Evolutionary conservation across 441 rosid genomes (phyloP).

Genomic region (Erodium trifolium): DNA sequence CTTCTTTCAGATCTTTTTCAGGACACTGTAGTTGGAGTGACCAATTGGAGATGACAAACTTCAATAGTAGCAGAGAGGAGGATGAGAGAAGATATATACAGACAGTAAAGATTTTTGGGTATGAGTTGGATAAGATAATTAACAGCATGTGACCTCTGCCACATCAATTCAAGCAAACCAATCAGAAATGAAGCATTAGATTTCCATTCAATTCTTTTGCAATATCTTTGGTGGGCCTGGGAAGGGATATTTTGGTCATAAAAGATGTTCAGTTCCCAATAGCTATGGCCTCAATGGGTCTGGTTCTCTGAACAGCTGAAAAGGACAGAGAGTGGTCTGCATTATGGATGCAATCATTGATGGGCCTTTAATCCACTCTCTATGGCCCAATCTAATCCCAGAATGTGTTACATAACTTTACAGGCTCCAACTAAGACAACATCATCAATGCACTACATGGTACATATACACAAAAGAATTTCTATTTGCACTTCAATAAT

Average conservation of each 20-base stretch:
- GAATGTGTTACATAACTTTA: too few relatives aligned
- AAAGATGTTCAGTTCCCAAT: constrained; percentile 8
- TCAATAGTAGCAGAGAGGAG: background rate
- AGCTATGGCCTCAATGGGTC: constrained; percentile 28
- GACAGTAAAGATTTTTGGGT: background rate
- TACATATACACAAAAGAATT: constrained; percentile 26
- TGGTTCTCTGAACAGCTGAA: background rate
- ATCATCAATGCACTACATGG: too few relatives aligned
- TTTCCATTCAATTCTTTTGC: constrained; percentile 31
- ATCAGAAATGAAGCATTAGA: constrained; percentile 38
- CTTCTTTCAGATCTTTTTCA: too few relatives aligned
- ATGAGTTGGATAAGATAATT: constrained; percentile 10
- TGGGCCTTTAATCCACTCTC: too few relatives aligned
- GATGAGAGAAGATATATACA: background rate
- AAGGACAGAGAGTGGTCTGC: too few relatives aligned
- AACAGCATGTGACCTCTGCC: constrained; percentile 10
- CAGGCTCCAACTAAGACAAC: too few relatives aligned
- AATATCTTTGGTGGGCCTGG: background rate
- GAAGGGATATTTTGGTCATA: constrained; percentile 19
- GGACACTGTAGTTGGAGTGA: too few relatives aligned
- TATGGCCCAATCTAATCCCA: too few relatives aligned
- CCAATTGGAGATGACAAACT: background rate
- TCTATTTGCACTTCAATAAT: constrained; percentile 37
- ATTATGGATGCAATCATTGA: background rate
- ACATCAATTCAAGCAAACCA: constrained; percentile 37